Conservation (phyloP, 495 filamentous ascomycete species). For the Endocarpon pusillum region DNA sequence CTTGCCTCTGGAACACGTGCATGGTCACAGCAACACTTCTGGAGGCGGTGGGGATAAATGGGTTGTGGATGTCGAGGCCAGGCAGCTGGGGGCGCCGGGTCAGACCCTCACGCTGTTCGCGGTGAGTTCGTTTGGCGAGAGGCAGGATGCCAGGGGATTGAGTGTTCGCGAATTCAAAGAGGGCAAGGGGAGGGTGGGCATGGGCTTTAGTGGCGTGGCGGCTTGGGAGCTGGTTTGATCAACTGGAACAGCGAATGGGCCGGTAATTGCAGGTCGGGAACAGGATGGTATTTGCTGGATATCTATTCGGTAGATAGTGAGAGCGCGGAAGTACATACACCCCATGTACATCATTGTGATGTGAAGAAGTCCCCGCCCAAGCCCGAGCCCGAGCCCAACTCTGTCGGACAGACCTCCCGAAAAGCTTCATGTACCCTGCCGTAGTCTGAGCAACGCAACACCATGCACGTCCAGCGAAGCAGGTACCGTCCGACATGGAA, state of each 20-base stretch:
- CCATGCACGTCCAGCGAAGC: too few relatives aligned
- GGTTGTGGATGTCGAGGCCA: slow-evolving; percentile 54
- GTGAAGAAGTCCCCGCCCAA: too few relatives aligned
- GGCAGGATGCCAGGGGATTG: slow-evolving; percentile 48
- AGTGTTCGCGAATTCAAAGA: slow-evolving; percentile 44
- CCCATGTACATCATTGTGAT: too few relatives aligned
- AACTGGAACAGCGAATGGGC: too few relatives aligned
- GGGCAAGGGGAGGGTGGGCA: slow-evolving; percentile 40
- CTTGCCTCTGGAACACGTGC: slow-evolving; percentile 34
- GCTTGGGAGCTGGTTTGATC: slow-evolving; percentile 54
- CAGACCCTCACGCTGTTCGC: slow-evolving; percentile 44
- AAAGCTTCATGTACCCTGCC: too few relatives aligned
- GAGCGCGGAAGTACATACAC: too few relatives aligned
- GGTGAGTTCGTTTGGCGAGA: slow-evolving; percentile 42
- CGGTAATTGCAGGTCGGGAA: too few relatives aligned
- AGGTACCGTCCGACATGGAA: too few relatives aligned
- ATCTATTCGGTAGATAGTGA: too few relatives aligned
- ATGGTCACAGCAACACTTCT: slow-evolving; percentile 20
- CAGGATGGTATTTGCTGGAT: not conserved
- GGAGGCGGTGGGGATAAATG: slow-evolving; percentile 50
- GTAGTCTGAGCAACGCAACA: too few relatives aligned
- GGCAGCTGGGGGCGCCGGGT: slow-evolving; percentile 49
- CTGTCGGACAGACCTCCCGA: too few relatives aligned
- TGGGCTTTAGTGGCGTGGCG: slow-evolving; percentile 43
- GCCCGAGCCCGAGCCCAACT: too few relatives aligned